Evolutionary conservation across 345 rosid species (phyloP).

Genomic region (Aethionema arabicum): DNA sequence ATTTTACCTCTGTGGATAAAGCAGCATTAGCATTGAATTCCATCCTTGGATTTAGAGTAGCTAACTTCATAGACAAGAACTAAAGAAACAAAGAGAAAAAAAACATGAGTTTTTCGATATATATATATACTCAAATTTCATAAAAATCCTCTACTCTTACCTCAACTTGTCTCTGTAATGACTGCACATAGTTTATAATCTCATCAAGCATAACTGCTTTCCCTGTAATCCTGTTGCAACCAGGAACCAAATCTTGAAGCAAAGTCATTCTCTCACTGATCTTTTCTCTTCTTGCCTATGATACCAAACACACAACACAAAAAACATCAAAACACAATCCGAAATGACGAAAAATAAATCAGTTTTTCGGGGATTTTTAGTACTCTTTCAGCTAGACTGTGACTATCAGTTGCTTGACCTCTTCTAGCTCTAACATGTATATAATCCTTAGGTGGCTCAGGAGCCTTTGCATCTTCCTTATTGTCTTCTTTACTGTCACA

Average conservation of each 20-base stretch:
- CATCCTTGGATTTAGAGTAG: slow-evolving; percentile 76
- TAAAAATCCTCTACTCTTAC: slow-evolving; percentile 33
- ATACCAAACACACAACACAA: slow-evolving; percentile 13
- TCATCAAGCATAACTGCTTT: slow-evolving; percentile 98
- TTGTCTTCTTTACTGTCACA: slow-evolving; percentile 25
- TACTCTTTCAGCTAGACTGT: slow-evolving; percentile 94
- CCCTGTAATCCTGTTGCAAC: slow-evolving; percentile 83
- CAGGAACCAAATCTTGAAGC: slow-evolving; percentile 95
- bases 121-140: background rate
- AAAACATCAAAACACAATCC: slow-evolving; percentile 9
- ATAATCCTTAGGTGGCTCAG: slow-evolving; percentile 76
- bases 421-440: slow-evolving; percentile 95
- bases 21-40: slow-evolving; percentile 56
- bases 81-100: slow-evolving; percentile 35
- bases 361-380: slow-evolving; percentile 6
- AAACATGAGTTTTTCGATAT: slow-evolving; percentile 8
- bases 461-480: slow-evolving; percentile 48
- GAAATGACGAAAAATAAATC: background rate
- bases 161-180: slow-evolving; percentile 94
- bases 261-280: slow-evolving; percentile 92
- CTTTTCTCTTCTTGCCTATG: slow-evolving; percentile 92
- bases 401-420: slow-evolving; percentile 95
- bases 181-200: slow-evolving; percentile 94
- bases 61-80: slow-evolving; percentile 90
- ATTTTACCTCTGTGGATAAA: slow-evolving; percentile 59